These are phyloP conservation scores for Pyrenopolyporus hunteri DNA, from an alignment of 495 filamentous ascomycete species.

Conservation along the genomic window DNA sequence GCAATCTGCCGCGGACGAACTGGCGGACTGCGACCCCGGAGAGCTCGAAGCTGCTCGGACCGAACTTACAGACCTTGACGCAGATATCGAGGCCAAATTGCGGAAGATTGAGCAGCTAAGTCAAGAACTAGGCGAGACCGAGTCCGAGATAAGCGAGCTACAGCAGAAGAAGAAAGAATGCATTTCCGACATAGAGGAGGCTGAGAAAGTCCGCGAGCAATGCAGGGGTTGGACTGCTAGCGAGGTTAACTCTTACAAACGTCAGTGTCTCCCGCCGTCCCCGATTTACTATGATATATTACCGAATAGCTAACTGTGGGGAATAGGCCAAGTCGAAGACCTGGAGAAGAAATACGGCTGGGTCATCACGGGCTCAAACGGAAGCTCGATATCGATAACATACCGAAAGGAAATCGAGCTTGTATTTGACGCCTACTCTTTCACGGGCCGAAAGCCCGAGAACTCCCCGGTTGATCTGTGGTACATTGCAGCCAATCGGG, in stretches of 20 bases:
- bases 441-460: constrained; percentile 44
- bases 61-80: constrained; percentile 67
- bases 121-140: constrained; percentile 65
- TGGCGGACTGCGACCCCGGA: constrained; percentile 78
- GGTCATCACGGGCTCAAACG: constrained; percentile 70
- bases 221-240: constrained; percentile 85
- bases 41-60: constrained; percentile 72
- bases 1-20: constrained; percentile 72
- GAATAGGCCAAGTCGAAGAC: constrained; percentile 65
- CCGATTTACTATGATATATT: background rate
- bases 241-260: constrained; percentile 77
- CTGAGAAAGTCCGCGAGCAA: constrained; percentile 82
- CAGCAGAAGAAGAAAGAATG: constrained; percentile 70
- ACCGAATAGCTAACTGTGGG: constrained; percentile 15
- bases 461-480: constrained; percentile 54
- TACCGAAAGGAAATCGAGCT: constrained; percentile 80
- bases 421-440: constrained; percentile 71
- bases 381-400: constrained; percentile 70
- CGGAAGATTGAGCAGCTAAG: constrained; percentile 68
- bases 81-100: constrained; percentile 71
- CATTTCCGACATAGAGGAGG: constrained; percentile 75
- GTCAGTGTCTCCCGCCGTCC: constrained; percentile 49
- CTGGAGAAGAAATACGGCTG: constrained; percentile 79
- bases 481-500: constrained; percentile 60
- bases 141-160: constrained; percentile 62